Conservation (phyloP, 495 filamentous ascomycete species). For the Penicillium herquei region DNA sequence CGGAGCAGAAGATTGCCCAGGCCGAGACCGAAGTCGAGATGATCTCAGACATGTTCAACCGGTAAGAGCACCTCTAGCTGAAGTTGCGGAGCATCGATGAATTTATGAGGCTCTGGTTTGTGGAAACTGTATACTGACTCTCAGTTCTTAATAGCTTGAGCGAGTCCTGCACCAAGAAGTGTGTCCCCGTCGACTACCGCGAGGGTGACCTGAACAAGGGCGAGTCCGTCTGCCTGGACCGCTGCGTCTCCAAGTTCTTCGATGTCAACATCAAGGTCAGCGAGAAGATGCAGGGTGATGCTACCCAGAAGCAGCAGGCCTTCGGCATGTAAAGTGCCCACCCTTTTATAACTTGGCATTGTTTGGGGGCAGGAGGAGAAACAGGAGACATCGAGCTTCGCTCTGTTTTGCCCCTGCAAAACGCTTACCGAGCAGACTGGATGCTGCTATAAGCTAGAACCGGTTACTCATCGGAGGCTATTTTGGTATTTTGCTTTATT, state of each 20-base stretch:
- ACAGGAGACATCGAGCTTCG: too few relatives aligned
- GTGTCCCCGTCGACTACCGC: constrained; percentile 84
- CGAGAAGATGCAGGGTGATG: constrained; percentile 75
- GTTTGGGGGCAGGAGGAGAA: neutral
- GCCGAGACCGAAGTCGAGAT: constrained; percentile 93
- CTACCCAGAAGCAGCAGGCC: constrained; percentile 48
- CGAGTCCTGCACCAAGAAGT: constrained; percentile 88
- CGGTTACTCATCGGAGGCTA: neutral
- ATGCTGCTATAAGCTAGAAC: neutral
- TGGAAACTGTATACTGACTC: neutral
- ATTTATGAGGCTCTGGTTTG: too few relatives aligned
- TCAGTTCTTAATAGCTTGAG: constrained; percentile 57
- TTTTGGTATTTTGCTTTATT: neutral
- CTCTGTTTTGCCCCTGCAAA: neutral
- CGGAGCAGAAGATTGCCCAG: constrained; percentile 90
- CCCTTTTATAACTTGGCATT: neutral
- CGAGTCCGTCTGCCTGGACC: constrained; percentile 95
- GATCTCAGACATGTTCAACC: constrained; percentile 93
- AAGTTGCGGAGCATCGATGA: too few relatives aligned
- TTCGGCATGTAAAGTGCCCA: constrained; percentile 50
- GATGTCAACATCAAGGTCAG: constrained; percentile 93
- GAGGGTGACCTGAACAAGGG: constrained; percentile 97
- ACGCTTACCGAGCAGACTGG: constrained; percentile 1
- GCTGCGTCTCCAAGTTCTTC: constrained; percentile 96
- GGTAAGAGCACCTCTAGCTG: constrained; percentile 50